Conservation (phyloP, 768 basidiomycete genomes). For the Suillus alpinus region DNA sequence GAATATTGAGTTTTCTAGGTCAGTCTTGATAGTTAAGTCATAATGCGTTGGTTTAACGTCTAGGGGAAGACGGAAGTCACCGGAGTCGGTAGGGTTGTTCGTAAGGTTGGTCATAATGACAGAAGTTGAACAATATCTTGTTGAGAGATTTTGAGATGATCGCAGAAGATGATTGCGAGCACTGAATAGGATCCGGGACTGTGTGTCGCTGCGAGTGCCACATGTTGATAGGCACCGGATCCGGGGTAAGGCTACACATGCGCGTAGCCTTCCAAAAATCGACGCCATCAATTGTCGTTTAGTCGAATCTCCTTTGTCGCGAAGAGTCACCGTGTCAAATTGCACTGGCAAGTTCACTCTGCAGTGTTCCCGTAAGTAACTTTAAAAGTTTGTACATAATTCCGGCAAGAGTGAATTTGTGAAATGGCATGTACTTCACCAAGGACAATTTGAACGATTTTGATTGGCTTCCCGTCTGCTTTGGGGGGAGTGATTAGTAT, state of each 20-base stretch:
- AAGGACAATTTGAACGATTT: no score
- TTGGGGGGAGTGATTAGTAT: no score
- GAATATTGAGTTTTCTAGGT: conserved; percentile 75
- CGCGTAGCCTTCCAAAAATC: conserved; percentile 9
- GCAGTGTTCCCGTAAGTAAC: neutral
- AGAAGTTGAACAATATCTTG: conserved; percentile 10
- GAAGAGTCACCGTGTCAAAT: no score
- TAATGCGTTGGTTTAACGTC: conserved; percentile 74
- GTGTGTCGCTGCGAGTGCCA: neutral
- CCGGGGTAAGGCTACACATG: neutral
- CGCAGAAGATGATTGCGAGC: neutral
- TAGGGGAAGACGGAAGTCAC: conserved; percentile 53
- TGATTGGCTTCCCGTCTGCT: no score
- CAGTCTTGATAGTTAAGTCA: conserved; percentile 75
- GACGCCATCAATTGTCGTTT: conserved; percentile 11
- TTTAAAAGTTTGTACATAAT: neutral
- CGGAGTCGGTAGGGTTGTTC: conserved; percentile 6
- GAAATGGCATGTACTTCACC: no score
- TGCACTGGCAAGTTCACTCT: no score
- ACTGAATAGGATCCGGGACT: neutral
- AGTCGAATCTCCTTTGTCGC: neutral
- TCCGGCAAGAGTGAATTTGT: no score
- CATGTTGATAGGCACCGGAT: neutral
- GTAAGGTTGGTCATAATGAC: conserved; percentile 10
- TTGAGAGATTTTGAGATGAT: neutral